Percentiles rank a stretch among this genome's conserved stretches.
These are phyloP conservation scores for Gymnopus androsaceus DNA, from an alignment of 1,284 basidiomycete genomes.

Conservation along the genomic window DNA sequence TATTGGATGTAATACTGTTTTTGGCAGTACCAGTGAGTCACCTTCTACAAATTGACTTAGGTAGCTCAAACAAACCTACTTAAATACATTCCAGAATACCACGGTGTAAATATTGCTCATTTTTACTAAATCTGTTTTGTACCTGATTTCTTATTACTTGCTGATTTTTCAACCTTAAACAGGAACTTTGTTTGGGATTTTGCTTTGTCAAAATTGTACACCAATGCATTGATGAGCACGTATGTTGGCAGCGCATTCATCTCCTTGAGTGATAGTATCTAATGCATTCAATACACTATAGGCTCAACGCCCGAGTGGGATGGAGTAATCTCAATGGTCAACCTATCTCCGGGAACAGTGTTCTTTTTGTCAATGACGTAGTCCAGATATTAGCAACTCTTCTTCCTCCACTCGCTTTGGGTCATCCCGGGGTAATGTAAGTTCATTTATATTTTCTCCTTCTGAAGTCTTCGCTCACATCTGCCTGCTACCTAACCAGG, in stretches of 20 bases:
- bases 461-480: neutral
- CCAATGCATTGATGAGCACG: neutral
- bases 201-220: neutral
- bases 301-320: constrained; percentile 3
- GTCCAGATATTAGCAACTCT: neutral
- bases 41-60: neutral
- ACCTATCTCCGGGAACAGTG: neutral
- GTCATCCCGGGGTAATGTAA: neutral
- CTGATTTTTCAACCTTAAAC: neutral
- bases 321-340: constrained; percentile 8
- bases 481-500: neutral
- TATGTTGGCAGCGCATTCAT: neutral
- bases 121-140: neutral
- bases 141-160: neutral
- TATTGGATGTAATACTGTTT: neutral
- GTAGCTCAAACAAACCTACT: neutral
- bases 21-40: neutral
- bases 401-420: neutral
- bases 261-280: neutral
- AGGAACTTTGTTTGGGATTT: constrained; percentile 2
- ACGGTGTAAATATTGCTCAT: neutral
- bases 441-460: neutral
- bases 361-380: neutral
- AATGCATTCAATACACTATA: neutral
- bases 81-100: neutral